These are phyloP conservation scores for Loxodes magnus DNA, from an alignment of 73 alveolate species.

Conservation along the genomic window DNA sequence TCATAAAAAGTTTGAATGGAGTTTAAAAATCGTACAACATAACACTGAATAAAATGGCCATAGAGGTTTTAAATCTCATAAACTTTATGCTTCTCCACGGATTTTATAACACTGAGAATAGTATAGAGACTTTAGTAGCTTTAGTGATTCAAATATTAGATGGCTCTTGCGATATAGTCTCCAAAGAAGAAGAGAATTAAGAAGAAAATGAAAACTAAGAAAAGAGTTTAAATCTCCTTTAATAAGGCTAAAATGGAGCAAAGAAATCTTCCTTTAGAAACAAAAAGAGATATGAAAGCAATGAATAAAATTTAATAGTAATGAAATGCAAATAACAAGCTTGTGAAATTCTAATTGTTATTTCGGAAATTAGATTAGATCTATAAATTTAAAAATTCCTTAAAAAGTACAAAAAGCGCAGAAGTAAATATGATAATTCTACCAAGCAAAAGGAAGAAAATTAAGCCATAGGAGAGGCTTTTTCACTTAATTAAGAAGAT, in stretches of 20 bases:
- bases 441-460: no score
- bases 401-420: no score
- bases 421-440: no score
- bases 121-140: conserved; percentile 16
- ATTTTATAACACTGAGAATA: conserved; percentile 21
- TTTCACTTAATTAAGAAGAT: no score
- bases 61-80: conserved; percentile 19
- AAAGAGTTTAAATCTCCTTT: no score
- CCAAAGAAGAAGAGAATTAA: neutral
- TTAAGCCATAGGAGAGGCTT: no score
- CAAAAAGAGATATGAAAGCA: conserved; percentile 7
- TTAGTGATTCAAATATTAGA: conserved; percentile 25
- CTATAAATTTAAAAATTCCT: no score
- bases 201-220: neutral
- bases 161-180: conserved; percentile 28
- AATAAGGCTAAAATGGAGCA: no score
- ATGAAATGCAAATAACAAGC: conserved; percentile 18
- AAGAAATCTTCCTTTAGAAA: neutral
- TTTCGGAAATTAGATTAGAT: no score
- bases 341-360: conserved; percentile 20
- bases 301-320: neutral
- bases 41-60: no score
- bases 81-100: conserved; percentile 38
- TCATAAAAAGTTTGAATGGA: no score
- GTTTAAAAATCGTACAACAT: no score